phyloP scores from a whole-genome alignment of 2,329 filamentous ascomycete genomes.

The Lachnellula occidentalis region DNA sequence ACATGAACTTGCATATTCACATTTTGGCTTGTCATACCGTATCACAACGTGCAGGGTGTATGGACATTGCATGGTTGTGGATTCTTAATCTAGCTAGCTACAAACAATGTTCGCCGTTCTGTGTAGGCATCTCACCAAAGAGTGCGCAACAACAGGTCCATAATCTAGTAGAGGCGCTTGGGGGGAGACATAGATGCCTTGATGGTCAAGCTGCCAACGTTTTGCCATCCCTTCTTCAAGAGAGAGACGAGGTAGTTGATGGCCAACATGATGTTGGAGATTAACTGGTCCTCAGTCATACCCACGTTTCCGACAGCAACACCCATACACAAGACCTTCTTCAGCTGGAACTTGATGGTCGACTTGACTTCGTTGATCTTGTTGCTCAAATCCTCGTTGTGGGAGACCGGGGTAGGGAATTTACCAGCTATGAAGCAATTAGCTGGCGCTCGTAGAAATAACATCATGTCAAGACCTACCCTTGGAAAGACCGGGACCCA shows the following conservation, averaged over 20 bases:
- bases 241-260: constrained; percentile 99
- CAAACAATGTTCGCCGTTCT: constrained; percentile 15
- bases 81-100: constrained; percentile 23
- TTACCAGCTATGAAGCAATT: constrained; percentile 70
- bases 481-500: constrained; percentile 97
- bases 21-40: neutral
- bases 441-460: constrained; percentile 13
- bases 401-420: constrained; percentile 98
- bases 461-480: constrained; percentile 45
- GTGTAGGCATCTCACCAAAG: constrained; percentile 27
- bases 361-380: constrained; percentile 99
- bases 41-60: neutral
- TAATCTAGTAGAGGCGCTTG: constrained; percentile 88
- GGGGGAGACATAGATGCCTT: constrained; percentile 99
- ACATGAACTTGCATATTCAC: neutral
- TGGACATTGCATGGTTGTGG: constrained; percentile 15
- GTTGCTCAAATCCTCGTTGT: constrained; percentile 85
- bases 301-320: constrained; percentile 98
- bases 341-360: constrained; percentile 99
- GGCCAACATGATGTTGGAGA: constrained; percentile 98
- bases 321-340: constrained; percentile 99
- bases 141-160: constrained; percentile 17
- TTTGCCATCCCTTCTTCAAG: constrained; percentile 99
- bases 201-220: constrained; percentile 98
- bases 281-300: constrained; percentile 93